Conservation (phyloP, 148 eudicot species). For the Vaccinium macrocarpon region DNA sequence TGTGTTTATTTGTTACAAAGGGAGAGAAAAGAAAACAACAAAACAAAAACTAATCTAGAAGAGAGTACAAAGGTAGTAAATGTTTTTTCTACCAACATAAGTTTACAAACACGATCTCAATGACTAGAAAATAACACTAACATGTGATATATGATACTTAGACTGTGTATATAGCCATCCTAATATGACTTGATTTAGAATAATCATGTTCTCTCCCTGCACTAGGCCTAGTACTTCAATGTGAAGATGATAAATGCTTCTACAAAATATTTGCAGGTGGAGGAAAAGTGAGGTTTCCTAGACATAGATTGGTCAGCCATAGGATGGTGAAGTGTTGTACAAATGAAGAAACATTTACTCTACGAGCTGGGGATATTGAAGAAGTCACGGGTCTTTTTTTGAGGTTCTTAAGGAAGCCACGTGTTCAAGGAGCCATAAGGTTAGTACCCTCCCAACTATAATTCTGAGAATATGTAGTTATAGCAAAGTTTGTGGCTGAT, state of each 20-base stretch:
- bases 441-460: slow-evolving; percentile 17
- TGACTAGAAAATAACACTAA: too few relatives aligned
- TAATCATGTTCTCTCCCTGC: too few relatives aligned
- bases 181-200: too few relatives aligned
- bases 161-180: too few relatives aligned
- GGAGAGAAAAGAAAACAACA: too few relatives aligned
- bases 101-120: too few relatives aligned
- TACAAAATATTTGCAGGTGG: slow-evolving; percentile 40
- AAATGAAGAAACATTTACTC: slow-evolving; percentile 74
- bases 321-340: slow-evolving; percentile 58
- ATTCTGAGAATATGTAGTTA: not conserved
- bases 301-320: slow-evolving; percentile 51
- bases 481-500: not conserved
- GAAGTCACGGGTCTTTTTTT: slow-evolving; percentile 67
- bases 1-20: too few relatives aligned
- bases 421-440: slow-evolving; percentile 77
- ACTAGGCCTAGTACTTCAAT: not conserved
- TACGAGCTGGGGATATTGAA: slow-evolving; percentile 62
- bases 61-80: too few relatives aligned
- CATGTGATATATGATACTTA: too few relatives aligned
- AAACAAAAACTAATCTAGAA: too few relatives aligned
- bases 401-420: slow-evolving; percentile 60
- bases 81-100: too few relatives aligned
- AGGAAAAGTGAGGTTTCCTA: slow-evolving; percentile 41
- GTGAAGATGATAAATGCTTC: not conserved